These are phyloP conservation scores for Phytophthora pseudosyringae DNA, from an alignment of 352 stramenopile species.

Conservation along the genomic window DNA sequence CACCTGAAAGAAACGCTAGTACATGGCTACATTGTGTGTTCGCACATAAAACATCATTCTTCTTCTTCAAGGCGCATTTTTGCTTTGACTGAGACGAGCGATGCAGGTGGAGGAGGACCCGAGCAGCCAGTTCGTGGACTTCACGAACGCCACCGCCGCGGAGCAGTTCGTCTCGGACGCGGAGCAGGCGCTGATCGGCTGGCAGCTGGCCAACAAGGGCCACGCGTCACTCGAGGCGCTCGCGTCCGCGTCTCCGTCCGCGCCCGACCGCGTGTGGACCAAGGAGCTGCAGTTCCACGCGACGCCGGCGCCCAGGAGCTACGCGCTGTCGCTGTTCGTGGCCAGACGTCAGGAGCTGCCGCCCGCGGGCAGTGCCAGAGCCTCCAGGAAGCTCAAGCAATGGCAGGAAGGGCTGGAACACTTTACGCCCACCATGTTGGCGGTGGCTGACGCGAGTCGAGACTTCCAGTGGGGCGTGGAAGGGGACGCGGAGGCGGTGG, in stretches of 20 bases:
- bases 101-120: constrained; percentile 85
- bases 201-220: constrained; percentile 71
- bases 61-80: constrained; percentile 22
- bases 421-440: constrained; percentile 84
- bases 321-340: constrained; percentile 62
- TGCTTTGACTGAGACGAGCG: too few species aligned
- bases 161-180: constrained; percentile 83
- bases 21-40: background rate
- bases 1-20: background rate
- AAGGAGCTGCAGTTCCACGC: constrained; percentile 40
- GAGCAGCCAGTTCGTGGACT: constrained; percentile 87
- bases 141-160: constrained; percentile 81
- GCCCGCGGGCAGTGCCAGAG: background rate
- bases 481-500: background rate
- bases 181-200: constrained; percentile 76
- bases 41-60: background rate
- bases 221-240: constrained; percentile 55
- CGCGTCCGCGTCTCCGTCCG: constrained; percentile 15
- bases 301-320: constrained; percentile 33
- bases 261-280: constrained; percentile 34
- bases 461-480: constrained; percentile 51
- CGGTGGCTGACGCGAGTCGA: constrained; percentile 53
- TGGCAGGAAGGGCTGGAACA: constrained; percentile 76
- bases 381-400: constrained; percentile 38
- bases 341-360: background rate